phyloP scores from a whole-genome alignment of 2,329 filamentous ascomycete species.

The Ophiostoma australiae region DNA sequence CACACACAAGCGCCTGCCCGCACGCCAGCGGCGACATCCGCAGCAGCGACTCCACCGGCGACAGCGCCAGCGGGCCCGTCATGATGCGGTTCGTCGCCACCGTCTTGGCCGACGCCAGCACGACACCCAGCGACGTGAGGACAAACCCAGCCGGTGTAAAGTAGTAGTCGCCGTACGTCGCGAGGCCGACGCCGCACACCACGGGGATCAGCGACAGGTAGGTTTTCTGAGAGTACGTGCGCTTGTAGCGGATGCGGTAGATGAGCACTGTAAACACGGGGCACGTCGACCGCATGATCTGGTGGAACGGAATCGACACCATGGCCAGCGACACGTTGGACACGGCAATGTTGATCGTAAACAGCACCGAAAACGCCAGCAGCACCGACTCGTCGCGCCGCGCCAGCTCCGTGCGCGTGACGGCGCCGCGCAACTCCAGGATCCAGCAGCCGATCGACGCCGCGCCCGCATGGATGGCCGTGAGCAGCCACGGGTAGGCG shows the following conservation, averaged over 20 bases:
- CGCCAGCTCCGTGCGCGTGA: slow-evolving; percentile 49
- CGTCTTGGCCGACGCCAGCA: slow-evolving; percentile 55
- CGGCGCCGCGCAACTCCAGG: slow-evolving; percentile 49
- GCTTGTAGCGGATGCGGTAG: slow-evolving; percentile 52
- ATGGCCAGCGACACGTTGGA: slow-evolving; percentile 29
- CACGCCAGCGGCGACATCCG: slow-evolving; percentile 59
- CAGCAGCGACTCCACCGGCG: slow-evolving; percentile 55
- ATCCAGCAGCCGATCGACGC: slow-evolving; percentile 52
- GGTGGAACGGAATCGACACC: slow-evolving; percentile 59
- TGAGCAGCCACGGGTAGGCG: slow-evolving; percentile 57
- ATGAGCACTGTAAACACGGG: slow-evolving; percentile 59
- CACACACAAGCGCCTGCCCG: slow-evolving; percentile 49
- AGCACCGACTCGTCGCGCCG: slow-evolving; percentile 52
- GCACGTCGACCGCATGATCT: slow-evolving; percentile 58
- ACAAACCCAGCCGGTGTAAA: slow-evolving; percentile 55
- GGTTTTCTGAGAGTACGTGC: slow-evolving; percentile 51
- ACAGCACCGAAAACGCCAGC: slow-evolving; percentile 47
- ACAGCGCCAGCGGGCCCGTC: slow-evolving; percentile 55
- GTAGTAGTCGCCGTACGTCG: slow-evolving; percentile 59
- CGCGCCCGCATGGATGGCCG: slow-evolving; percentile 53
- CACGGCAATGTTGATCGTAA: slow-evolving; percentile 30
- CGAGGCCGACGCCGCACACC: slow-evolving; percentile 54
- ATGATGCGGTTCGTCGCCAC: slow-evolving; percentile 61
- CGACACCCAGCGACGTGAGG: slow-evolving; percentile 50
- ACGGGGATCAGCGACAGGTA: slow-evolving; percentile 59